Evolutionary conservation across 2,329 filamentous ascomycete species (phyloP), one percentile per base, ranked within the genome.

Genomic region (Trichoderma pleuroti): DNA sequence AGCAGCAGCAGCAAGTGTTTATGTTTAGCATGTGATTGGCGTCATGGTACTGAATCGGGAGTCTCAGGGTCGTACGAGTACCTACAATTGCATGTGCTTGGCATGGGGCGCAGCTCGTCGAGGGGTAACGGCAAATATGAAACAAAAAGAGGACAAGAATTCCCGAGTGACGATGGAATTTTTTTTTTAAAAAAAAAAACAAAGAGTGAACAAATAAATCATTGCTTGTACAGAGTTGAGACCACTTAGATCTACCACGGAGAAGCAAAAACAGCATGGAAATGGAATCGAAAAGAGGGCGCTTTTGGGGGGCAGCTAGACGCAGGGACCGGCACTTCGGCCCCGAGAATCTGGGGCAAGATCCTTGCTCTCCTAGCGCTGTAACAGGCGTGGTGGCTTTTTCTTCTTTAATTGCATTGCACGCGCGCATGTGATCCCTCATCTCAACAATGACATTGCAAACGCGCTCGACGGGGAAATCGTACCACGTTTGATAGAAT

Each of bases 321-420:
- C 64, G 70, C 70, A 72, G 70, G 70, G 70, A 63, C 71, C 71
- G 63, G 71, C 68, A 70, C 69, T 63, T 63, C 39, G 67, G 61
- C 61, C 63, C 59, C 72, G 74, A 73, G 73, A 78, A 79, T 79
- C 76, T 72, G 77, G 78, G 77, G 78, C 76, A 75, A 56, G 68
- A 79, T 74, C 78, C 77, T 76, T 78, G 77, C 69, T 56, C 39
- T 26, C 32, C 66, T 68, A 68, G 66, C 56, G 66, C 66, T 52
- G 56, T 68, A 60, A 52, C 56, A 61, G 39, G 64, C 26, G n/a
- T 65, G 62, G 46, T 68, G 66, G 56, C 56, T 61, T 61, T 36
- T 36, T n/a, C 57, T 24, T 9, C 49, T 14, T 66, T 62, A n/a
- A 28, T 28, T 28, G 5, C 26, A 59, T 24, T 67, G 66, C 39